Conservation (phyloP, 2,329 filamentous ascomycete species). For the Diaporthe caulivora region DNA sequence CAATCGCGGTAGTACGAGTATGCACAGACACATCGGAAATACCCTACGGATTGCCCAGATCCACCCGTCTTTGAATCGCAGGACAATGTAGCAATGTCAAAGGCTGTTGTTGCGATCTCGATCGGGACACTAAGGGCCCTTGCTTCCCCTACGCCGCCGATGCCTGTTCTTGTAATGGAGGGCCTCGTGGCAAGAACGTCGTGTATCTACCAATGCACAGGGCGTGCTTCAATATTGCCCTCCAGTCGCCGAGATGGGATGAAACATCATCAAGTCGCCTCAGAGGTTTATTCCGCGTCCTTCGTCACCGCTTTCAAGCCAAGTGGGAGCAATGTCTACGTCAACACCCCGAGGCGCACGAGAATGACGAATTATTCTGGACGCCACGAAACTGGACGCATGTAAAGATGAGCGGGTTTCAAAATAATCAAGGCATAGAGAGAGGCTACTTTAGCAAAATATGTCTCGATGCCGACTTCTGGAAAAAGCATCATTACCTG, state of each 20-base stretch:
- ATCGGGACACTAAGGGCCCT: background rate
- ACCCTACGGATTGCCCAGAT: background rate
- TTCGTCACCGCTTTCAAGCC: conserved; percentile 4
- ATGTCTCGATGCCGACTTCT: background rate
- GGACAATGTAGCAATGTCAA: background rate
- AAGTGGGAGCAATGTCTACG: conserved; percentile 4
- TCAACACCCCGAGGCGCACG: background rate
- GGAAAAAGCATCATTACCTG: too few relatives aligned
- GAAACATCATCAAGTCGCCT: background rate
- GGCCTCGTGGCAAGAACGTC: background rate
- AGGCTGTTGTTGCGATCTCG: background rate
- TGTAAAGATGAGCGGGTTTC: background rate
- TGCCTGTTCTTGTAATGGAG: background rate
- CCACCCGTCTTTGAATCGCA: background rate
- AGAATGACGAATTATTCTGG: background rate
- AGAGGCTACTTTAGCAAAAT: background rate
- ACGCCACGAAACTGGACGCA: too few relatives aligned
- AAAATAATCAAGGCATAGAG: background rate
- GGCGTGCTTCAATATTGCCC: background rate
- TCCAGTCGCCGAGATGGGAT: background rate
- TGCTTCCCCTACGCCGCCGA: conserved; percentile 4
- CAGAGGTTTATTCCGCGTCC: background rate
- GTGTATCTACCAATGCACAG: background rate
- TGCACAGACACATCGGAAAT: background rate
- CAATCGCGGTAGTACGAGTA: background rate